These are phyloP conservation scores for Leccinum pachyderme DNA, from an alignment of 1,284 basidiomycete species.

Conservation along the genomic window DNA sequence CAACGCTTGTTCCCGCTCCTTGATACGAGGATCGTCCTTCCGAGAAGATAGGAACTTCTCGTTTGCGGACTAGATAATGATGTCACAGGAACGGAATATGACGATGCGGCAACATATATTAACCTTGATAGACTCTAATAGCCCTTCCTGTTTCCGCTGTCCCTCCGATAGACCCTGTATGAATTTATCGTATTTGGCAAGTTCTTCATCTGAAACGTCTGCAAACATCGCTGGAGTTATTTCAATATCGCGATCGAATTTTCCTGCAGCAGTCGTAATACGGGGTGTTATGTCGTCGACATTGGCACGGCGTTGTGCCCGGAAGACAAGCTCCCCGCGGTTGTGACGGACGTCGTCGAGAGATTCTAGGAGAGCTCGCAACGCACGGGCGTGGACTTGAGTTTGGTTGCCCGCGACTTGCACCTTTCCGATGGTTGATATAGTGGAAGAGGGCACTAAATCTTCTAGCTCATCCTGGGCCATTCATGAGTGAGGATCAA, in stretches of 20 bases:
- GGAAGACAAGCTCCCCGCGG: conserved; percentile 61
- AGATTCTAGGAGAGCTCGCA: conserved; percentile 79
- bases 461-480: conserved; percentile 66
- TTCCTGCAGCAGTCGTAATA: conserved; percentile 66
- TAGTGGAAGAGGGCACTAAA: conserved; percentile 65
- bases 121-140: conserved; percentile 73
- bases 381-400: conserved; percentile 62
- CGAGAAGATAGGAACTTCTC: conserved; percentile 78
- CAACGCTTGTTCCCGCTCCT: conserved; percentile 81
- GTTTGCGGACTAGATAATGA: conserved; percentile 58
- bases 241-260: conserved; percentile 65
- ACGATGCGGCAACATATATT: conserved; percentile 14
- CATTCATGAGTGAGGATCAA: conserved; percentile 2
- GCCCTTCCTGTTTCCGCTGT: conserved; percentile 57
- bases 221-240: conserved; percentile 86
- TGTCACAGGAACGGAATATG: neutral
- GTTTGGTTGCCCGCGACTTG: conserved; percentile 44
- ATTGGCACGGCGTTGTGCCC: conserved; percentile 63
- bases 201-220: conserved; percentile 73
- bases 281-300: conserved; percentile 76
- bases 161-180: conserved; percentile 62
- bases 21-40: conserved; percentile 74
- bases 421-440: conserved; percentile 35
- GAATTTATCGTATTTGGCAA: conserved; percentile 82
- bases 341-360: conserved; percentile 72